Evolutionary conservation across 2,329 filamentous ascomycete species (phyloP), one percentile per base, ranked within the genome.

Genomic region (Ophiostoma novo-ulmi): DNA sequence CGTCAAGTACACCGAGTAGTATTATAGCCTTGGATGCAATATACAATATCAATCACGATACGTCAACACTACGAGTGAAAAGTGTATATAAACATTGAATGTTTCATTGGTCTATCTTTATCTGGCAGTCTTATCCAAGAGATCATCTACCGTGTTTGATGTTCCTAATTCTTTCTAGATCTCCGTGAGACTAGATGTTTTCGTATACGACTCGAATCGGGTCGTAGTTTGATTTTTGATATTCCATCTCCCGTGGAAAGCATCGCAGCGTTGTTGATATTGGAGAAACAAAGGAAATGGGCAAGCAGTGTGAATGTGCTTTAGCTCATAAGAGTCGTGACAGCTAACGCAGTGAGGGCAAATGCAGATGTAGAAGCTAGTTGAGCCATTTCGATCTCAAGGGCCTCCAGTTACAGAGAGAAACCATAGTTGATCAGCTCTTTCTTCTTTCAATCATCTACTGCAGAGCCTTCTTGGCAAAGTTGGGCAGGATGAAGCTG

Each of bases 401-500:
- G 6, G 17, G 2, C 3, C 31, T 55, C n/a, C 4, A 35, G 22
- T 22, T 17, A 26, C 41, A 68, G 38, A 13, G 5, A 17, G 17
- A 13, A 14, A 11, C 38, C 44, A 3, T 64, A 3, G 10, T 48
- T 48, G 44, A n/a, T n/a, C 17, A 6, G 3, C 14, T 48, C 44
- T 10, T 38, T 22, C 55, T n/a, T 6, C 58, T 14, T 39, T 39
- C 14, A 44, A 31, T 66, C 64, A 31, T 17, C n/a, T 85, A 88
- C 81, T 87, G 79, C 75, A 90, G 82, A 71, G 87, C 87, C 87
- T 94, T 90, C 80, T 92, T 89, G 72, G 94, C 94, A 81, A 98
- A 99, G 79, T 88, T 97, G 73, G 95, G 95, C 79, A 99, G 86
- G 74, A 98, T 82, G 81, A 98, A 99, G 80, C 90, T 89, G 73